phyloP scores from a whole-genome alignment of 2,329 filamentous ascomycete genomes.

The Aaosphaeria arxii region DNA sequence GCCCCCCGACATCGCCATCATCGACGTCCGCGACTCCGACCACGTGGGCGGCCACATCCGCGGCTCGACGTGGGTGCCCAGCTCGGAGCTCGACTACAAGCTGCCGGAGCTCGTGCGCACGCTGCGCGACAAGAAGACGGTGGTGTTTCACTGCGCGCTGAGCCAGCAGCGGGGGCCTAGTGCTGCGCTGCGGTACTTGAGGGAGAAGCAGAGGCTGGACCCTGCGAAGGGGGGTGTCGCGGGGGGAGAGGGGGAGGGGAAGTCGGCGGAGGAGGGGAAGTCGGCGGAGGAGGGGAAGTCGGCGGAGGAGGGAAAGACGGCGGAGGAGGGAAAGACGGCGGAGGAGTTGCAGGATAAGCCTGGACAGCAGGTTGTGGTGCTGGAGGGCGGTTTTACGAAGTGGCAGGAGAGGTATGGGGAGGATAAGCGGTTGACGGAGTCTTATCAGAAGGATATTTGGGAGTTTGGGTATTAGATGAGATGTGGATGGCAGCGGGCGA shows the following conservation, averaged over 20 bases:
- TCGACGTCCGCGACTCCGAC: conserved; percentile 90
- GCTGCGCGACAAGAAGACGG: conserved; percentile 72
- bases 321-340: conserved; percentile 10
- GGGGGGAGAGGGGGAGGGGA: conserved; percentile 9
- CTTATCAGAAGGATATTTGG: conserved; percentile 84
- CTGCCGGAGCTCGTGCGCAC: conserved; percentile 80
- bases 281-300: conserved; percentile 7
- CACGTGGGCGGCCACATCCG: conserved; percentile 88
- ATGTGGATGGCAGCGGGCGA: not conserved
- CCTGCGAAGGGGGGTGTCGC: conserved; percentile 7
- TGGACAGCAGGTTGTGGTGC: conserved; percentile 71
- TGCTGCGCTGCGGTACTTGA: conserved; percentile 76
- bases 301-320: conserved; percentile 10
- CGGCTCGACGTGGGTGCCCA: conserved; percentile 73
- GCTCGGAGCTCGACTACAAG: conserved; percentile 66
- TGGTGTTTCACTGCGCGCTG: conserved; percentile 92
- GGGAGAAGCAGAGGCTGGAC: conserved; percentile 61
- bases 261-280: conserved; percentile 11
- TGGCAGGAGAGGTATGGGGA: conserved; percentile 85
- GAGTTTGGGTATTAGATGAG: conserved; percentile 44
- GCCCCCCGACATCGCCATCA: conserved; percentile 58
- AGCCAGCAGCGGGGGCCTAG: conserved; percentile 86
- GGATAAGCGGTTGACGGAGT: conserved; percentile 79
- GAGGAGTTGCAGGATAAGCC: not conserved
- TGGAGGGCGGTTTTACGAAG: conserved; percentile 79